Base-by-base conservation (phyloP, 1,284 basidiomycete genomes). In the Malassezia pachydermatis region DNA sequence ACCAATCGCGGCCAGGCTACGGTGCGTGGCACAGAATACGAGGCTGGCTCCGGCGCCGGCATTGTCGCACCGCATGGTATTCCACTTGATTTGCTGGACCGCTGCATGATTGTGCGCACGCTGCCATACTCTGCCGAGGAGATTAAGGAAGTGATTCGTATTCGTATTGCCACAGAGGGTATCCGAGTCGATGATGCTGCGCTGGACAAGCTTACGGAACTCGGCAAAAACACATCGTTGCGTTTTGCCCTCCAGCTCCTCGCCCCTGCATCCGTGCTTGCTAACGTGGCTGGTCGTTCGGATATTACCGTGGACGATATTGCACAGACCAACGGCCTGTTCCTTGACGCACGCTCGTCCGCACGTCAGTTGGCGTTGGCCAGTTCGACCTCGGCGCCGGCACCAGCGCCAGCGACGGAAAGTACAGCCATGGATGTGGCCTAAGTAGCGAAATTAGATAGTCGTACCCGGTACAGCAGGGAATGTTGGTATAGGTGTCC, bases 101-200 rank as follows among this genome's bases (percentile, higher is more conserved):
- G 92, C 49, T 96, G 92, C 75, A 83, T 98, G 78, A 98, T 98
- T 55, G 89, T 98, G 34, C 86, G 88, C 67, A 98, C 92, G 1
- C 80, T 86, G 51, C 78, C 80, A 5, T 94, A 96, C 73, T 80
- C 79, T 9, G 79, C 81, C 34, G 84, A 86, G 8, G 87, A 96
- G 70, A 84, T 96, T 52, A 81, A 81, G 34, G 83, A 83, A 66
- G 88, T 98, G 22, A 78, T 96, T 5, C 83, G 86, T 59, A 76
- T 92, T 43, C 81, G 92, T 45, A 84, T 86, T 23, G 83, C 81
- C 53, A 81, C 88, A 2, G 92, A 96, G 72, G 86, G 86, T 0
- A 77, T 95, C 37, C 81, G 80, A 57, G 77, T 96, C 1, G 80
- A 81, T 20, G 68, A 79, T 10, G 83, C 82, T 7, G 89, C 92